Conservation (phyloP, 352 stramenopile genomes). For the Pythium brachiatum region DNA sequence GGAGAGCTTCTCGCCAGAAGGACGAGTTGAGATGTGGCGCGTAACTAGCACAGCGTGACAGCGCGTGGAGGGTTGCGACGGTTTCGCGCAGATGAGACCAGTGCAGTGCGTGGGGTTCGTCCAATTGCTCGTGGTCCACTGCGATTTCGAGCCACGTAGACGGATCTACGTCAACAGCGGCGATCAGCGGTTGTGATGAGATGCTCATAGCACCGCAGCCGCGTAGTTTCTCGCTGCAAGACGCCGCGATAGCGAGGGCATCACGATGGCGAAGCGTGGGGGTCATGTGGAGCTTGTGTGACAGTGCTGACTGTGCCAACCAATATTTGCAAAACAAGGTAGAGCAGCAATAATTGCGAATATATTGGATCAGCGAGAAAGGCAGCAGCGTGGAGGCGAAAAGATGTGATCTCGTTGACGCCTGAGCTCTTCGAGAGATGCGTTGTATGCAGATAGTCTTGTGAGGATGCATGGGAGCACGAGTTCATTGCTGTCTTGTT, state of each 20-base stretch:
- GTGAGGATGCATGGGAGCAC: no score
- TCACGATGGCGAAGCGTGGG: background rate
- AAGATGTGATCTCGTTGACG: no score
- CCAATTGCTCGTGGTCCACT: background rate
- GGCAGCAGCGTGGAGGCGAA: no score
- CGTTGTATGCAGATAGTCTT: no score
- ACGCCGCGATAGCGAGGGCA: conserved; percentile 5
- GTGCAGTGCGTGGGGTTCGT: background rate
- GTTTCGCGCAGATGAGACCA: background rate
- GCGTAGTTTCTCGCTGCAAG: background rate
- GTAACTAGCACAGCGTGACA: conserved; percentile 9
- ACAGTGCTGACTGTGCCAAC: no score
- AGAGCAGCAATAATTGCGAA: no score
- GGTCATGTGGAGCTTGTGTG: background rate
- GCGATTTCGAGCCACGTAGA: conserved; percentile 9
- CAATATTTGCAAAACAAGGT: background rate
- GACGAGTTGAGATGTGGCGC: conserved; percentile 1
- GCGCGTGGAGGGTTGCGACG: background rate
- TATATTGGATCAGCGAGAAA: no score
- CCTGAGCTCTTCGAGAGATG: no score
- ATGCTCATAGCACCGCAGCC: background rate
- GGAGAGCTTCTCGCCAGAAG: conserved; percentile 3
- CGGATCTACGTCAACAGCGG: background rate
- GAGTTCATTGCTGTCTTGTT: no score
- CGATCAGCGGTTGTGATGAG: background rate